Base-by-base conservation (phyloP, 768 basidiomycete genomes). In the Bullera alba region DNA sequence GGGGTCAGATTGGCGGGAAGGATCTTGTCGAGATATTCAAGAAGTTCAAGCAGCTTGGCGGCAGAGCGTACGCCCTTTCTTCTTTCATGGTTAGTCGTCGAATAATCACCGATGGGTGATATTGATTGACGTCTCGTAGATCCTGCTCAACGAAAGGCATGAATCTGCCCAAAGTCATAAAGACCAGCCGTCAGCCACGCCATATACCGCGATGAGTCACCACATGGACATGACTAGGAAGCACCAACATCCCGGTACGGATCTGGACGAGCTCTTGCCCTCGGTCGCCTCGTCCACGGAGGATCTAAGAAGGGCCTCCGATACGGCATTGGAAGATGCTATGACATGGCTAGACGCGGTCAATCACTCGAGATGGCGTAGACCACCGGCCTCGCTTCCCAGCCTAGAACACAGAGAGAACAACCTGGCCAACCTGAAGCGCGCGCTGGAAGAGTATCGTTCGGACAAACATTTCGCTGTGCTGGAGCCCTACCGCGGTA, bases 401-500 rank as follows among this genome's bases (percentile, higher is more conserved):
- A 0, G 42, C 34, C 27, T 56, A 25, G 34, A 48, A 19, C 50
- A 67, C n/a, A 56, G 67, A 14, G 58, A 67, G 50, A 41, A 17
- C 16, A 51, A 55, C n/a, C 51, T 67, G 5, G 46, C 32, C 4
- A 49, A 41, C 14, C 56, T 72, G 12, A 46, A 50, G 29, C 28
- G 27, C 2, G 52, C 58, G 0, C 26, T 72, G 7, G 47, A 23
- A 30, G 47, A 47, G 28, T 69, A 65, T 54, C 30, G 67, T 23
- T 44, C 50, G 17, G 54, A 43, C 15, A 65, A 71, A 16, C 74
- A 79, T 7, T 58, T 73, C 30, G 54, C 61, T 36, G 47, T 81
- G 12, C 56, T 79, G 8, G 72, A 73, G 42, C 79, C 80, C 0
- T 81, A 77, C 63, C 54, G 65, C 36, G 51, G 65, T 0, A 58